A percentile compares a stretch with the other conserved stretches of the same genome.
Conservation (phyloP, 2,329 filamentous ascomycete species). For the Endothia cerciana region DNA sequence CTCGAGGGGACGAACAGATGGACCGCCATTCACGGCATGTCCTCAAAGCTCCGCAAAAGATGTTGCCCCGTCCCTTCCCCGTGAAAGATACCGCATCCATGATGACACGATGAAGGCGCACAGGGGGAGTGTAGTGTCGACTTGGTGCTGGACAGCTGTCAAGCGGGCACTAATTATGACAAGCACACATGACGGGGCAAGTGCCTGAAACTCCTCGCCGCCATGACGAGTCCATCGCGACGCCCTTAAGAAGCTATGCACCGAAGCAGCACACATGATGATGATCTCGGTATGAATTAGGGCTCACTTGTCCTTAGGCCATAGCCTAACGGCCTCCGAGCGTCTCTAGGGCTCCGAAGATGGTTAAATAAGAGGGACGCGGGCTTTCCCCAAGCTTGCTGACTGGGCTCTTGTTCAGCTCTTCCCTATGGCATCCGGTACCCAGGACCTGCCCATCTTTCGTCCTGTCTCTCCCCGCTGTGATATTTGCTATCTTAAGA, state of each 20-base stretch:
- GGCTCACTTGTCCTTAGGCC: background rate
- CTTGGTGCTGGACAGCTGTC: background rate
- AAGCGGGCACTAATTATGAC: background rate
- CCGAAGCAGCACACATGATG: background rate
- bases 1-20: too few relatives aligned
- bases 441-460: background rate
- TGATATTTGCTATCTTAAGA: background rate
- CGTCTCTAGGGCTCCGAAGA: background rate
- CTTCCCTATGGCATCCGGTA: background rate
- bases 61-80: too few relatives aligned
- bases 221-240: slow-evolving; percentile 1
- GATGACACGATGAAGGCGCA: too few relatives aligned
- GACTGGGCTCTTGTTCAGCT: background rate
- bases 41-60: too few relatives aligned
- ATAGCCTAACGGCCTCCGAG: background rate
- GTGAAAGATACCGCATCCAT: too few relatives aligned
- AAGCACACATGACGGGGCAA: background rate
- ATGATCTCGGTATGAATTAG: background rate
- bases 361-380: background rate
- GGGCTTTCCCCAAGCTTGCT: background rate
- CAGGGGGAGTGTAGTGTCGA: too few relatives aligned
- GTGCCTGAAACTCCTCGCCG: background rate
- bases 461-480: background rate
- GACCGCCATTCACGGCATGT: too few relatives aligned
- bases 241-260: background rate